phyloP scores from a whole-genome alignment of 441 rosid genomes.

The Gossypium schwendimanii region DNA sequence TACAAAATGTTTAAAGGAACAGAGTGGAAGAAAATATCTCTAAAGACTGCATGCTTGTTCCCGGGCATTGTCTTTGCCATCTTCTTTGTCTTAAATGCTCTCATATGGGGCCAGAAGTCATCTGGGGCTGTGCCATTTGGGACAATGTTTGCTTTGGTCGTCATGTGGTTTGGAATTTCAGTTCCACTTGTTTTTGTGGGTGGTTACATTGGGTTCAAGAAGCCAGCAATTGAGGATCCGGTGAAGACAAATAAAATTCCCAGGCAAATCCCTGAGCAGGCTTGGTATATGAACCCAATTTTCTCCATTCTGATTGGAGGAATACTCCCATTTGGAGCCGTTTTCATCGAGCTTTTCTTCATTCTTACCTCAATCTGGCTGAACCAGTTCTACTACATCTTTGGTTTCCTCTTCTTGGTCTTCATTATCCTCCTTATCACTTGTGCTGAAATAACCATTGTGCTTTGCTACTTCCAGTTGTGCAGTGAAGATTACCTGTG shows the following conservation, averaged over 20 bases:
- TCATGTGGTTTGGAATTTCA: constrained; percentile 64
- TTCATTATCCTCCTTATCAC: constrained; percentile 19
- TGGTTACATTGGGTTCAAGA: constrained; percentile 46
- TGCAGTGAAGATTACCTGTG: constrained; percentile 65
- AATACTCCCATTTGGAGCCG: constrained; percentile 37
- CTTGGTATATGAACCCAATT: constrained; percentile 63
- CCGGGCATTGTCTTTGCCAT: constrained; percentile 50
- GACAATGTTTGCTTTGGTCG: constrained; percentile 52
- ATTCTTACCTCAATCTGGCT: constrained; percentile 66
- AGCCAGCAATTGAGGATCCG: constrained; percentile 51
- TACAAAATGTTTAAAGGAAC: constrained; percentile 60
- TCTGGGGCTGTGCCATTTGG: constrained; percentile 65
- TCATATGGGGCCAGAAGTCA: constrained; percentile 64
- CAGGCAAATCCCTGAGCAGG: constrained; percentile 63
- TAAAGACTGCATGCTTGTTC: constrained; percentile 55
- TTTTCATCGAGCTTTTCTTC: constrained; percentile 37
- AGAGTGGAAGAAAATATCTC: constrained; percentile 53
- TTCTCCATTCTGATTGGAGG: constrained; percentile 60
- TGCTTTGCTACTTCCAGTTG: constrained; percentile 63
- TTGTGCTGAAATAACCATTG: constrained; percentile 53
- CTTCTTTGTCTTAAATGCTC: constrained; percentile 48
- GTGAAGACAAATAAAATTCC: constrained; percentile 64
- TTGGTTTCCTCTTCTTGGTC: constrained; percentile 45
- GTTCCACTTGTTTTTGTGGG: constrained; percentile 59
- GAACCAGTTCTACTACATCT: constrained; percentile 64